phyloP scores from a whole-genome alignment of 2,329 filamentous ascomycete genomes.

The Neurospora sp. region DNA sequence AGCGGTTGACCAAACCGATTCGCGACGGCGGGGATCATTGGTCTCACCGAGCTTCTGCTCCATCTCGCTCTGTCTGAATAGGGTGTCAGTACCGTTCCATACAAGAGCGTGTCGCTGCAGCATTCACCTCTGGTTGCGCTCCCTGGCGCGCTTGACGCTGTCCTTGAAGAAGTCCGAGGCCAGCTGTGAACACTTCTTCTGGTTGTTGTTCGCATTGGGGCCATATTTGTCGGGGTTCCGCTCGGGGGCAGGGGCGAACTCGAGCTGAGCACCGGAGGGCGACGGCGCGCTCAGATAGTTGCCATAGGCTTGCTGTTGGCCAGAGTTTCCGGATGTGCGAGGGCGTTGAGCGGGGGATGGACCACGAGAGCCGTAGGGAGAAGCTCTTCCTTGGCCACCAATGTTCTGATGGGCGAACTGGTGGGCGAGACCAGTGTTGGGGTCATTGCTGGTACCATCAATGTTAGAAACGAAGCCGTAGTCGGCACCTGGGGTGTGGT shows the following conservation, averaged over 20 bases:
- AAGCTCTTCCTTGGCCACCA: slow-evolving; percentile 58
- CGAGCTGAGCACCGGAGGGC: slow-evolving; percentile 49
- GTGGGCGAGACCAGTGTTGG: slow-evolving; percentile 83
- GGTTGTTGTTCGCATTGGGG: slow-evolving; percentile 54
- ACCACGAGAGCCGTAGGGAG: slow-evolving; percentile 56
- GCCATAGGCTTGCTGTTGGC: slow-evolving; percentile 53
- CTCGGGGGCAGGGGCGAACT: slow-evolving; percentile 72
- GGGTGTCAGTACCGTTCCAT: neutral
- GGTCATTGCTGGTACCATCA: slow-evolving; percentile 60
- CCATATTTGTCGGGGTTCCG: slow-evolving; percentile 77
- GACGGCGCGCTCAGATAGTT: slow-evolving; percentile 61
- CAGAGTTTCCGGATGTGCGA: slow-evolving; percentile 66
- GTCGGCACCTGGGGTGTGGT: slow-evolving; percentile 30
- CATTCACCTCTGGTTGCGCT: slow-evolving; percentile 82
- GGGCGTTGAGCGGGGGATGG: slow-evolving; percentile 67
- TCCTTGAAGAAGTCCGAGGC: slow-evolving; percentile 96
- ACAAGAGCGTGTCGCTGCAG: neutral
- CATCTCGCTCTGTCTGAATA: slow-evolving; percentile 73
- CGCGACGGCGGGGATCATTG: slow-evolving; percentile 64
- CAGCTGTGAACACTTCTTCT: slow-evolving; percentile 59
- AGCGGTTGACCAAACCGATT: slow-evolving; percentile 75
- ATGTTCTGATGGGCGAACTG: slow-evolving; percentile 97
- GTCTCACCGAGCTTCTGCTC: slow-evolving; percentile 77
- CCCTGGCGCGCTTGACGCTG: slow-evolving; percentile 89
- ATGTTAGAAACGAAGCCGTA: slow-evolving; percentile 37